These are phyloP conservation scores for Pseudocercospora crystallina DNA, from an alignment of 2,329 filamentous ascomycete genomes.

Conservation along the genomic window DNA sequence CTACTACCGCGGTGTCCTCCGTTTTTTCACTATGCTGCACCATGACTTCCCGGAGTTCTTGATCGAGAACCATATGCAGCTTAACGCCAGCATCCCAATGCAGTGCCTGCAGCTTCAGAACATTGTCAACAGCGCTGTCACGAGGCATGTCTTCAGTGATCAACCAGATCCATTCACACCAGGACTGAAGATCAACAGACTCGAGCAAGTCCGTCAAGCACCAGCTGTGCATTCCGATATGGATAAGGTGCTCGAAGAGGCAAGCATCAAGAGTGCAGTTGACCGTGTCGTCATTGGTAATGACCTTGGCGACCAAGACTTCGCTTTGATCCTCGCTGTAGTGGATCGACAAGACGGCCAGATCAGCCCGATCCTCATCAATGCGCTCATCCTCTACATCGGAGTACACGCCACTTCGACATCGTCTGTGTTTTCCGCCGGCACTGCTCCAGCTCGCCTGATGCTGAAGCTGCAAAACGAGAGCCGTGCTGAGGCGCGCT, in stretches of 20 bases:
- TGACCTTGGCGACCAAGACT: conserved; percentile 66
- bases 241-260: conserved; percentile 48
- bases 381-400: conserved; percentile 81
- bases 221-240: conserved; percentile 67
- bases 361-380: conserved; percentile 60
- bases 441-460: conserved; percentile 67
- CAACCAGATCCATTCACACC: conserved; percentile 71
- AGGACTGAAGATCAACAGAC: conserved; percentile 72
- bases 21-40: conserved; percentile 79
- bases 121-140: conserved; percentile 78
- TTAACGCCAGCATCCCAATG: conserved; percentile 77
- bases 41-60: conserved; percentile 96
- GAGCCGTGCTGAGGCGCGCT: conserved; percentile 73
- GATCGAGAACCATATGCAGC: conserved; percentile 77
- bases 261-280: conserved; percentile 55
- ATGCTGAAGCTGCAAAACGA: conserved; percentile 76
- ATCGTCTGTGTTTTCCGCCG: conserved; percentile 62
- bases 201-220: conserved; percentile 70
- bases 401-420: conserved; percentile 68
- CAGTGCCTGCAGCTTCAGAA: conserved; percentile 88
- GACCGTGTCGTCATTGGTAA: conserved; percentile 48
- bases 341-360: conserved; percentile 56
- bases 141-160: conserved; percentile 63
- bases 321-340: conserved; percentile 72
- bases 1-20: conserved; percentile 79